A percentile compares a stretch with the other conserved stretches of the same genome.
Conservation (phyloP, 306 rosid genomes). For the Pterocarpus macrocarpus region DNA sequence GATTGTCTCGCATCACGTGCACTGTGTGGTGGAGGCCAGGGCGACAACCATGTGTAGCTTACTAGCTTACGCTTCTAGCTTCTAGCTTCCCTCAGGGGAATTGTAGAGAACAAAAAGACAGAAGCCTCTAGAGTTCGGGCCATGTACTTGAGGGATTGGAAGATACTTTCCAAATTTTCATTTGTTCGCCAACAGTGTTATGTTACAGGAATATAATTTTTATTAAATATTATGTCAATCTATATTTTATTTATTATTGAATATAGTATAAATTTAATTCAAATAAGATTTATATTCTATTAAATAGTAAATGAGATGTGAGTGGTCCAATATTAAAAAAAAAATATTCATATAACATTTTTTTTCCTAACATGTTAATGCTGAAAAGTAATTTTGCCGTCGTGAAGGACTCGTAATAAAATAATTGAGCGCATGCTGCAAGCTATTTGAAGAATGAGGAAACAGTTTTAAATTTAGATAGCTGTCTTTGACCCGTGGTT, state of each 20-base stretch:
- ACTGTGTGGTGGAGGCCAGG: conserved; percentile 40
- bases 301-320: too few species aligned
- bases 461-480: conserved; percentile 9
- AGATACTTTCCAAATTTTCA: conserved; percentile 3
- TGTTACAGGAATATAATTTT: too few species aligned
- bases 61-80: background rate
- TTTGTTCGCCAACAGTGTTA: background rate
- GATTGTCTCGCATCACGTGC: conserved; percentile 31
- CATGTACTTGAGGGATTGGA: conserved; percentile 1
- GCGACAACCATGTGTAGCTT: conserved; percentile 4
- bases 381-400: background rate
- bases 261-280: too few species aligned
- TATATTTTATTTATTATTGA: too few species aligned
- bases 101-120: background rate
- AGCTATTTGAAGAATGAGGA: background rate
- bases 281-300: too few species aligned
- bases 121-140: background rate
- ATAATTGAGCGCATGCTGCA: background rate
- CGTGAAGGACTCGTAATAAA: background rate
- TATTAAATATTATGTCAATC: too few species aligned
- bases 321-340: too few species aligned
- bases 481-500: conserved; percentile 41
- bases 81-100: background rate
- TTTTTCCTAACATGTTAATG: background rate
- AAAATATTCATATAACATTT: too few species aligned